These are phyloP conservation scores for Aspergillus nomiae DNA, from an alignment of 2,329 filamentous ascomycete genomes.

Conservation along the genomic window DNA sequence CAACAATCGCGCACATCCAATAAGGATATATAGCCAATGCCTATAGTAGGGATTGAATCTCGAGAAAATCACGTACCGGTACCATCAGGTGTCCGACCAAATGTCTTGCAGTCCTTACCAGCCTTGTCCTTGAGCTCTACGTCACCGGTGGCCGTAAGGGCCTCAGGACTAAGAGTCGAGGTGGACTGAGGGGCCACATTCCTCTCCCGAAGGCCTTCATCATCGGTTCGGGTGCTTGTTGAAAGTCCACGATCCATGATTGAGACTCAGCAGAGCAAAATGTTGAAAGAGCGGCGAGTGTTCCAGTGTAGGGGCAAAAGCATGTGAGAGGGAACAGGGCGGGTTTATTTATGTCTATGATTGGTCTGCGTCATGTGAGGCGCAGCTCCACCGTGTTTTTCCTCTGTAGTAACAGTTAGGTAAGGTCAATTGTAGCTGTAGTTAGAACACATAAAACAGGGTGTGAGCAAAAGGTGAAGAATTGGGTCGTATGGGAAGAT, in stretches of 20 bases:
- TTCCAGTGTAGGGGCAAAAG: slow-evolving; percentile 6
- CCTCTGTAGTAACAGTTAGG: neutral
- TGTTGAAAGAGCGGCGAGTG: slow-evolving; percentile 20
- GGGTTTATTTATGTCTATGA: slow-evolving; percentile 14
- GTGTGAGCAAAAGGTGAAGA: neutral
- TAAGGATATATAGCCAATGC: neutral
- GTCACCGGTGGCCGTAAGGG: slow-evolving; percentile 36
- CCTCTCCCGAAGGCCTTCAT: slow-evolving; percentile 52
- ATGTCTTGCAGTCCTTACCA: slow-evolving; percentile 72
- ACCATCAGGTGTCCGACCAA: slow-evolving; percentile 86
- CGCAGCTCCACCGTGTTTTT: slow-evolving; percentile 10
- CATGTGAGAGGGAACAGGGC: slow-evolving; percentile 22
- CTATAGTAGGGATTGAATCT: neutral
- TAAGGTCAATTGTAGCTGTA: neutral
- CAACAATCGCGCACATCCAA: neutral
- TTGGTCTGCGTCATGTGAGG: slow-evolving; percentile 16
- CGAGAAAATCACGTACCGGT: slow-evolving; percentile 67
- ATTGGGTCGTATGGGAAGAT: neutral
- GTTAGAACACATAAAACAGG: neutral
- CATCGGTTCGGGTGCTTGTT: slow-evolving; percentile 37
- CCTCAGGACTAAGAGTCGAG: slow-evolving; percentile 51
- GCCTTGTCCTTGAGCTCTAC: slow-evolving; percentile 49
- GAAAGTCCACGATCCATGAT: slow-evolving; percentile 43
- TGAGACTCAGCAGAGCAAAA: slow-evolving; percentile 18
- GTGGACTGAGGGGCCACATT: slow-evolving; percentile 39